A percentile compares a stretch with the other conserved stretches of the same genome.
Conservation (phyloP, 2,329 filamentous ascomycete genomes). For the Sporothrix protearum region DNA sequence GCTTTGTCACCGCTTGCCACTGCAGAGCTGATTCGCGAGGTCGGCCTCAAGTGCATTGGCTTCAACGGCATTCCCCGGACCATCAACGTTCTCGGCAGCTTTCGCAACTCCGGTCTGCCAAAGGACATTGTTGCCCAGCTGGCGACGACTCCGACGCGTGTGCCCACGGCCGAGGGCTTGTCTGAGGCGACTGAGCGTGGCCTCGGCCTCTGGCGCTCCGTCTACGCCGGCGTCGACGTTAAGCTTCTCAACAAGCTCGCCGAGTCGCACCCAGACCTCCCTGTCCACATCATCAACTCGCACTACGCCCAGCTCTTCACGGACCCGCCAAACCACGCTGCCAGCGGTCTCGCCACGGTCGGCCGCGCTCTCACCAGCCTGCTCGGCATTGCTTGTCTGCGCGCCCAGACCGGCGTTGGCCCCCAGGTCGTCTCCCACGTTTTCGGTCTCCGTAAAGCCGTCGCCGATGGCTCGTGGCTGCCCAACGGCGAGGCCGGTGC, state of each 20-base stretch:
- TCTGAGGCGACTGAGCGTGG: conserved; percentile 56
- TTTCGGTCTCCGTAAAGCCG: conserved; percentile 73
- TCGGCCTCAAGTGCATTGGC: conserved; percentile 54
- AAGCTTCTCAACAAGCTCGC: conserved; percentile 70
- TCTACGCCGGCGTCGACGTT: conserved; percentile 70
- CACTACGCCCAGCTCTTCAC: conserved; percentile 73
- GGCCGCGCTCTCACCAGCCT: conserved; percentile 70
- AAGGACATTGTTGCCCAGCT: conserved; percentile 51
- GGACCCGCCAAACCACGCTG: conserved; percentile 53
- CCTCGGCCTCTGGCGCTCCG: conserved; percentile 65
- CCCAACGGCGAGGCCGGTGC: conserved; percentile 32
- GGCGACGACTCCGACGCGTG: conserved; percentile 54
- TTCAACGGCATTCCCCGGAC: conserved; percentile 80
- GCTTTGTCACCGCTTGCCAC: conserved; percentile 39
- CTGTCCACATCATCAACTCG: conserved; percentile 70
- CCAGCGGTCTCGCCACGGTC: conserved; percentile 49
- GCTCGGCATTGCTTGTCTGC: conserved; percentile 68
- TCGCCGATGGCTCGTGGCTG: conserved; percentile 61
- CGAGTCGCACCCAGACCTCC: conserved; percentile 74
- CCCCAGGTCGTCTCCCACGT: conserved; percentile 80
- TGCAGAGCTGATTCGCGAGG: conserved; percentile 70
- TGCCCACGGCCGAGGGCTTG: conserved; percentile 51
- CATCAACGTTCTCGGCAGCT: conserved; percentile 69
- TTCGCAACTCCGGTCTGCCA: conserved; percentile 51
- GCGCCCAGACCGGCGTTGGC: conserved; percentile 76